Base-by-base conservation (phyloP, 2,329 filamentous ascomycete genomes). In the Stagonosporopsis vannaccii region DNA sequence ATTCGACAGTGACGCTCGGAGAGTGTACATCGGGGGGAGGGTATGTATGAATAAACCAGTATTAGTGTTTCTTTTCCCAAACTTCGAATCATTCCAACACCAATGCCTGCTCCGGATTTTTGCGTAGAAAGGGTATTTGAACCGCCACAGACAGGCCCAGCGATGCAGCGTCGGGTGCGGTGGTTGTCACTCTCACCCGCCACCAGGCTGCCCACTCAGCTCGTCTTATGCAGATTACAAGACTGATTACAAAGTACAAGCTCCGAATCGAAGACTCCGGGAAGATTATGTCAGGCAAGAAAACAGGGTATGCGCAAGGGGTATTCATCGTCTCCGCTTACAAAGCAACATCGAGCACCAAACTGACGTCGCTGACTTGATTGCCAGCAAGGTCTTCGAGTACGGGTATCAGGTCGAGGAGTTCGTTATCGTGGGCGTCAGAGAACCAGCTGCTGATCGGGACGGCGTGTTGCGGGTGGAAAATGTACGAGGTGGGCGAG, bases 391-490 rank as follows among this genome's bases (percentile, higher is more conserved):
- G 84, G 78, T 99, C 95, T 83, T 99, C 95, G 65, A 99, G 91
- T 69, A 99, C 95, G 49, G 95, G 95, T 76, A 99, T 98, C 69
- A 99, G 83, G 76, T 99, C 95, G 71, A 99, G 84, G 60, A 99
- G 85, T 83, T 99, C 95, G 79, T 99, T 99, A 81, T 99, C 95
- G 79, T 99, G 95, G 60, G 95, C 95, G 79, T 99, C 95, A 65
- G 93, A 97, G 81, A 99, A 99, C 95, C 95, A 99, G 83, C 94
- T 98, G 85, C 93, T 97, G 80, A 99, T 99, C 23, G 95, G 95
- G 45, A 99, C 94, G 59, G 95, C 95, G 77, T 99, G 95, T 81
- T 99, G 94, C 22, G 95, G 95, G 75, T 99, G 95, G 85, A 99
- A 99, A 71, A 99, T 98, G 81, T 99, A 99, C 12, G 94, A 98